phyloP scores from a whole-genome alignment of 1,284 basidiomycete species.

The Irpex sp. region DNA sequence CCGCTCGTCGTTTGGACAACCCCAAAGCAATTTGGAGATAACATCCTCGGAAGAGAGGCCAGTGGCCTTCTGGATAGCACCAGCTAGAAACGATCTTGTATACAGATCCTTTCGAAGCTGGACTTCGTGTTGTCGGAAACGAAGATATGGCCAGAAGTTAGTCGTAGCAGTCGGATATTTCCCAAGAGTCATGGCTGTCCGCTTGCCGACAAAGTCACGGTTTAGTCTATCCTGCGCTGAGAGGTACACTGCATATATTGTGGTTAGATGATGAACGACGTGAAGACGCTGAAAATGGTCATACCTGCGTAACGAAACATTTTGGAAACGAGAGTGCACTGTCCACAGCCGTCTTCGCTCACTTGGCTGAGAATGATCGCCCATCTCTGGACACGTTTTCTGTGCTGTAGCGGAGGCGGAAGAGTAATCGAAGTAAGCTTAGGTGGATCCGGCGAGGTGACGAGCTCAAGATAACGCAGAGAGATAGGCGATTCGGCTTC shows the following conservation, averaged over 20 bases:
- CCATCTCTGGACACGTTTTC: slow-evolving; percentile 50
- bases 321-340: slow-evolving; percentile 49
- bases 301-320: slow-evolving; percentile 65
- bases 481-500: background rate
- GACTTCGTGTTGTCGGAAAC: slow-evolving; percentile 42
- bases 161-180: slow-evolving; percentile 42
- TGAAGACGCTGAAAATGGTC: background rate
- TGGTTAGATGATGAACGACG: background rate
- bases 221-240: slow-evolving; percentile 49
- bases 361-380: slow-evolving; percentile 53
- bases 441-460: slow-evolving; percentile 16
- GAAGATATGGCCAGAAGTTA: slow-evolving; percentile 70
- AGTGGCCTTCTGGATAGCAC: background rate
- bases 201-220: slow-evolving; percentile 42
- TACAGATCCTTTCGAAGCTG: slow-evolving; percentile 35
- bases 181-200: slow-evolving; percentile 37
- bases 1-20: slow-evolving; percentile 51
- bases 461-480: slow-evolving; percentile 31
- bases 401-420: slow-evolving; percentile 54
- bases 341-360: slow-evolving; percentile 35
- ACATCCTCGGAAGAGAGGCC: background rate
- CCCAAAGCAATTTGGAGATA: slow-evolving; percentile 42
- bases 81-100: slow-evolving; percentile 44
- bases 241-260: slow-evolving; percentile 47
- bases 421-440: slow-evolving; percentile 41